phyloP scores from a whole-genome alignment of 2,329 filamentous ascomycete genomes.

The Dactylellina drechsleri region DNA sequence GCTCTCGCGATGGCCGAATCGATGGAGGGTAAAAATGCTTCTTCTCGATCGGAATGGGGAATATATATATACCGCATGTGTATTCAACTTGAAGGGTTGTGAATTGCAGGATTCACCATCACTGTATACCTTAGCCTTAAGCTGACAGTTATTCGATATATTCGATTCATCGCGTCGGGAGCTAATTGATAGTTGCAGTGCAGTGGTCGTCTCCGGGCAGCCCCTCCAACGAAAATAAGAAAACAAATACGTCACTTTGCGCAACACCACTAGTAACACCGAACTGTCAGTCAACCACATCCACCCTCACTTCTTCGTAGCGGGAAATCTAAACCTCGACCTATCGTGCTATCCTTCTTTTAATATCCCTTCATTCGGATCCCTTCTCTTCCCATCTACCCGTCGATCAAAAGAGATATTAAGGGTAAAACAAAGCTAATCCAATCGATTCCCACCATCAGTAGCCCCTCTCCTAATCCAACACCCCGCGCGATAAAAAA shows the following conservation, averaged over 20 bases:
- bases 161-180: no score
- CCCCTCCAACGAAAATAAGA: neutral
- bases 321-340: neutral
- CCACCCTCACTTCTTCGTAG: neutral
- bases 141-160: no score
- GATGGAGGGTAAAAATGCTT: slow-evolving; percentile 30
- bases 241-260: slow-evolving; percentile 47
- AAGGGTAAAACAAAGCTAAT: neutral
- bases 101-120: no score
- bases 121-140: no score
- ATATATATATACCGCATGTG: neutral
- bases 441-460: neutral
- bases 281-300: neutral
- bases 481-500: no score
- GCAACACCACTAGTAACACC: slow-evolving; percentile 21
- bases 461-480: no score
- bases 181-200: no score
- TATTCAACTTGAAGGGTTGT: neutral
- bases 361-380: neutral
- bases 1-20: slow-evolving; percentile 23
- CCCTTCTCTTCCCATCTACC: neutral
- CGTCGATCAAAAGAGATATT: neutral
- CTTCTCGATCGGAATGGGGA: neutral
- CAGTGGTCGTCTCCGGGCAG: neutral
- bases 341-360: neutral